Percentiles rank a stretch among this genome's conserved stretches.
phyloP scores from a whole-genome alignment of 2,329 filamentous ascomycete species.

The Venturia oleaginea region DNA sequence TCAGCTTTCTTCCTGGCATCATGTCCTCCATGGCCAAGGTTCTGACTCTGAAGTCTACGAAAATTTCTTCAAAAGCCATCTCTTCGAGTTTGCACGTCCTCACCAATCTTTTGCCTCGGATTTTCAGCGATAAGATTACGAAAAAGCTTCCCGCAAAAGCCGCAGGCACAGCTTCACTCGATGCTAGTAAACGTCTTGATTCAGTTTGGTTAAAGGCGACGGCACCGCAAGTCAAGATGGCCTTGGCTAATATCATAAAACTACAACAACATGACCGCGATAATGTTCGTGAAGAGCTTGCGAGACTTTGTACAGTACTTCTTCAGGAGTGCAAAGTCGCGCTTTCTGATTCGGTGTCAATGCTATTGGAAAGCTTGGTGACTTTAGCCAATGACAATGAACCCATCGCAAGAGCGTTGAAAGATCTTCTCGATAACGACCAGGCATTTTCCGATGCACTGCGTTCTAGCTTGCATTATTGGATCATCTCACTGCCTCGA shows the following conservation, averaged over 20 bases:
- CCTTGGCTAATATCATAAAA: constrained; percentile 67
- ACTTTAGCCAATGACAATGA: constrained; percentile 50
- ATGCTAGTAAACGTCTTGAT: constrained; percentile 26
- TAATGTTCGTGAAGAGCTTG: constrained; percentile 60
- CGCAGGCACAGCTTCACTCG: background rate
- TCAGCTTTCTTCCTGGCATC: constrained; percentile 75
- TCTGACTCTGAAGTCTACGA: constrained; percentile 53
- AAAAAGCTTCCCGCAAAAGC: constrained; percentile 20
- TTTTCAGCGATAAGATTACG: constrained; percentile 38
- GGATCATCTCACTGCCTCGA: constrained; percentile 71
- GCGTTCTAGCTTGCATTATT: constrained; percentile 65
- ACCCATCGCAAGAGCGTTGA: constrained; percentile 36
- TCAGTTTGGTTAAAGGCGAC: constrained; percentile 72
- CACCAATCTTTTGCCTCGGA: constrained; percentile 33
- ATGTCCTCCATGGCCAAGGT: constrained; percentile 73
- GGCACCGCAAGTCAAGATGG: constrained; percentile 69
- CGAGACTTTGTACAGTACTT: constrained; percentile 62
- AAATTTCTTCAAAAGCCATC: constrained; percentile 1
- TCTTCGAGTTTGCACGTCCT: constrained; percentile 44
- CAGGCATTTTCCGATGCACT: constrained; percentile 53
- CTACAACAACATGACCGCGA: constrained; percentile 60
- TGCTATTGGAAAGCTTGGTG: constrained; percentile 76
- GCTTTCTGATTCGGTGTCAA: constrained; percentile 56
- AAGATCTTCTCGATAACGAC: constrained; percentile 54
- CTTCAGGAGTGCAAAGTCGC: constrained; percentile 71